Base-by-base conservation (phyloP, 306 rosid species). In the Cercis canadensis region DNA sequence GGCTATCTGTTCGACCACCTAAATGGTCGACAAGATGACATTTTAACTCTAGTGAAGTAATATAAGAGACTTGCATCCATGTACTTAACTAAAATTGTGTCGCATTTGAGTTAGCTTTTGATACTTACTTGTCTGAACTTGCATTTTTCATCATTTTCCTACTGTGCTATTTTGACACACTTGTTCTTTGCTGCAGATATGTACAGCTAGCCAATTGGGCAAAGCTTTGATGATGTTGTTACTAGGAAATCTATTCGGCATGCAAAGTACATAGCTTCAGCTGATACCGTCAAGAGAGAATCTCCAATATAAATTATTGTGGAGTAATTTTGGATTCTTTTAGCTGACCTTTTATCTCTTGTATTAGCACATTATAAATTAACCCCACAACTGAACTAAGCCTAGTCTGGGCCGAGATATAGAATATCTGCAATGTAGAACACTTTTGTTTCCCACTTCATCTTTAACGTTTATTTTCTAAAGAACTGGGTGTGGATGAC, bases 231-330 rank as follows among this genome's bases (percentile, higher is more conserved):
- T 8, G 55, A 36, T 24, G 65, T 53, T 62, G 56, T 62, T 63
- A 75, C 67, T 31, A 1, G 75, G 73, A 77, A 81, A 69, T 72
- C 77, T 46, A 32, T 49, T 70, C 56, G 52, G 66, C 24, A 66
- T 67, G 68, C 14, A 46, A 67, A 83, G 96, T 89, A 85, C 82
- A 90, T 87, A 87, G 75, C 83, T 78, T 85, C 78, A 81, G 84
- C 81, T 77, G 86, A 81, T 84, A 78, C 83, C 61, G 77, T 83
- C 63, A 47, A 59, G 63, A 73, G 68, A 68, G 52, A 45, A 78
- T 81, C 71, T 69, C 82, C 74, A 59, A 78, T 73, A 65, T 81
- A 63, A 69, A 62, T 68, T 63, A 17, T 78, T 52, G 34, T 67
- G 62, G 78, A 64, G 82, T 84, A 78, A 73, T 76, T 82, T 74